Percentiles rank a stretch among this genome's conserved stretches.
Conservation (phyloP, 192 early-diverging fungal genomes). For the Backusella mclennaniae region DNA sequence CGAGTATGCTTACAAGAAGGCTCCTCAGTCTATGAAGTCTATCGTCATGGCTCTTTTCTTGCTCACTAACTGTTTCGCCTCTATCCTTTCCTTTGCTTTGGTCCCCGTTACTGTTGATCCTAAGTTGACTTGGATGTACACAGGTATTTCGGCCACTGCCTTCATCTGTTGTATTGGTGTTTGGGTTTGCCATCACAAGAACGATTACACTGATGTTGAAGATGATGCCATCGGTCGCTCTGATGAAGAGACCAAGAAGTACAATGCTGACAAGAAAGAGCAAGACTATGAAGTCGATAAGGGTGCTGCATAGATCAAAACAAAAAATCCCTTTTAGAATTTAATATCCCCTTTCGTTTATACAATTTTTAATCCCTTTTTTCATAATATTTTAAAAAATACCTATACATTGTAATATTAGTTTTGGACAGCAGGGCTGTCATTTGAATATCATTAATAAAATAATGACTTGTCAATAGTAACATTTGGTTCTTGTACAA, state of each 20-base stretch:
- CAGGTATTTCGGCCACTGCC: conserved; percentile 42
- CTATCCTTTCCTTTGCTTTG: conserved; percentile 55
- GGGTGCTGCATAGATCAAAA: conserved; percentile 3
- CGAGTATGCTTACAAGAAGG: conserved; percentile 68
- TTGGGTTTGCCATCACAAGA: conserved; percentile 49
- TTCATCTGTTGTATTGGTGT: conserved; percentile 41
- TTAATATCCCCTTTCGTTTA: neutral
- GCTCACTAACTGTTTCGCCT: conserved; percentile 53
- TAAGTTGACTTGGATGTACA: conserved; percentile 60
- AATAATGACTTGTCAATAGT: conserved; percentile 5
- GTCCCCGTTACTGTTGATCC: conserved; percentile 58
- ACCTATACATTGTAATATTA: conserved; percentile 7
- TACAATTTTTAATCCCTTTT: neutral
- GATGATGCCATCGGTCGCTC: conserved; percentile 38
- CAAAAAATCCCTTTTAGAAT: neutral
- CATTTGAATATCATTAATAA: conserved; percentile 1
- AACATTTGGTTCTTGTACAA: neutral
- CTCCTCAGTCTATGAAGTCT: conserved; percentile 64
- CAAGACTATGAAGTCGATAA: conserved; percentile 16
- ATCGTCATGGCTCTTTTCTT: conserved; percentile 71
- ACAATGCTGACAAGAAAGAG: neutral
- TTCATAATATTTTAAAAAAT: neutral
- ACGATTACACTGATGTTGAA: conserved; percentile 40
- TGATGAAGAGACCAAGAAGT: neutral
- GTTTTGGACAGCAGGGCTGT: neutral